Base-by-base conservation (phyloP, 179 eudicot species). In the Gypsophila paniculata region DNA sequence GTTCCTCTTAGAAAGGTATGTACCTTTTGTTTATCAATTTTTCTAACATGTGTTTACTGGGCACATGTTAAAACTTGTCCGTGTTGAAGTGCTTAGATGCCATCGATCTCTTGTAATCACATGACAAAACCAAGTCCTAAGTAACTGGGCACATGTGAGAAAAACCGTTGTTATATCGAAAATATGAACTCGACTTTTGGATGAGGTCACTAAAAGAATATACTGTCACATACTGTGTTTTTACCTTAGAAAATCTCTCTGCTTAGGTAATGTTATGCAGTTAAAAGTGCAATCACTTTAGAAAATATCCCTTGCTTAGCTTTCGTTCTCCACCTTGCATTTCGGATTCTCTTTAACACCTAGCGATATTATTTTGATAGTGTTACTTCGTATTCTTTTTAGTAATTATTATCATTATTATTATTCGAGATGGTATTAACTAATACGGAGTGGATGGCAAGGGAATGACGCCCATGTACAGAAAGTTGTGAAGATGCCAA, bases 1-100 rank as follows among this genome's bases (percentile, higher is more conserved):
- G 86, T 91, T 75, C 96, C 99, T 61, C 88, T 94, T 17, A 81
- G 97, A 82, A 94, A 89, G 92, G 96, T 94, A 14, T 32, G 10
- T 42, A 0, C 8, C 34, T 39, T 26, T 15, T 62, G 6, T 7
- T 44, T 59, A n/a, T n/a, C n/a, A n/a, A n/a, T n/a, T n/a, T n/a
- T n/a, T n/a, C n/a, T n/a, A n/a, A n/a, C n/a, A n/a, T n/a, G n/a
- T n/a, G n/a, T n/a, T n/a, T n/a, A n/a, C n/a, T n/a, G n/a, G n/a
- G n/a, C n/a, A n/a, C n/a, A n/a, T n/a, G n/a, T n/a, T n/a, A n/a
- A n/a, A n/a, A n/a, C n/a, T n/a, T n/a, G n/a, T n/a, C n/a, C n/a
- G n/a, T n/a, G n/a, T n/a, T n/a, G n/a, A n/a, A n/a, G n/a, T n/a
- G n/a, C n/a, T n/a, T n/a, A n/a, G n/a, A n/a, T n/a, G n/a, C n/a